These are phyloP conservation scores for Hyphopichia buzzinii DNA, from an alignment of 1,139 yeast species.

Conservation along the genomic window DNA sequence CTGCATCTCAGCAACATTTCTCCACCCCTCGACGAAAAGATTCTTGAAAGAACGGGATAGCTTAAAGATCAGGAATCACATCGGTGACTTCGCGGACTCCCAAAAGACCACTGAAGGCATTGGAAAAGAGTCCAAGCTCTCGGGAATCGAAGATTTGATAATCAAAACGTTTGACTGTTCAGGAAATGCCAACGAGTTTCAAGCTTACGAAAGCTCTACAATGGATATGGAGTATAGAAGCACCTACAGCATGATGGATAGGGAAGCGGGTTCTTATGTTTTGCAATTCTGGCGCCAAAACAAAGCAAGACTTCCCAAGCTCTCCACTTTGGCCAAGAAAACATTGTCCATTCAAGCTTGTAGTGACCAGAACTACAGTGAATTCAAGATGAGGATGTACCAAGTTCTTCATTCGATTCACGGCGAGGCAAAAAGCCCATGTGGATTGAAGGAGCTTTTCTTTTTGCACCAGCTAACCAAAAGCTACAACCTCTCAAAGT, in stretches of 20 bases:
- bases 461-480: conserved; percentile 19
- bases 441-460: conserved; percentile 19
- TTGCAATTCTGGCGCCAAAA: conserved; percentile 21
- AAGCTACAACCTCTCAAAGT: conserved; percentile 17
- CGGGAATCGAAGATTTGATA: conserved; percentile 22
- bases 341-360: conserved; percentile 17
- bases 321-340: conserved; percentile 14
- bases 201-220: conserved; percentile 23
- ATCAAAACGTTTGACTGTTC: conserved; percentile 27
- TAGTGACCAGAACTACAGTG: conserved; percentile 13
- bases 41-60: conserved; percentile 20
- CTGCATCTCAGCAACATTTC: conserved; percentile 19
- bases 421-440: conserved; percentile 6
- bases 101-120: too few species aligned
- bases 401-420: conserved; percentile 9
- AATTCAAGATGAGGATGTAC: conserved; percentile 16
- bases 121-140: conserved; percentile 3
- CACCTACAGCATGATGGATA: conserved; percentile 9
- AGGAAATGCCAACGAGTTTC: conserved; percentile 26
- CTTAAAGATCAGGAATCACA: conserved; percentile 12
- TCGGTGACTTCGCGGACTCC: too few species aligned
- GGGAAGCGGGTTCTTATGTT: conserved; percentile 16
- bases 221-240: conserved; percentile 11
- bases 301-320: conserved; percentile 13
- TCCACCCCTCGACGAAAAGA: conserved; percentile 27